These are phyloP conservation scores for Iberis pinnata DNA, from an alignment of 345 rosid species.

Conservation along the genomic window DNA sequence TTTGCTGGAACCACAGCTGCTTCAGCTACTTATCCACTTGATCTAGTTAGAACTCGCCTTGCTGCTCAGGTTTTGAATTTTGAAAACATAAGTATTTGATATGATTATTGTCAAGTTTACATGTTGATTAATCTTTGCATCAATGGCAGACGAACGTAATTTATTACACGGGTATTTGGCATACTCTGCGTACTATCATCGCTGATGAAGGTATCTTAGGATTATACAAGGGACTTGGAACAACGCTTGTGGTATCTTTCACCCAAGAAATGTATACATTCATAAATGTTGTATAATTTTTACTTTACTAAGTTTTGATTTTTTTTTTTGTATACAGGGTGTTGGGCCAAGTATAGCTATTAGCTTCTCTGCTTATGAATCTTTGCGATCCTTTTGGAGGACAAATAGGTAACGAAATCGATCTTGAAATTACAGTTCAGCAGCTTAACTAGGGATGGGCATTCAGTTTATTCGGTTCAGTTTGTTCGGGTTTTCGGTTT, in stretches of 20 bases:
- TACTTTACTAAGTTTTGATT: not conserved
- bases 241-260: conserved; percentile 66
- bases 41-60: conserved; percentile 95
- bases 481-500: too few relatives aligned
- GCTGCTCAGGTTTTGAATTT: conserved; percentile 66
- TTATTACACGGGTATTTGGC: conserved; percentile 77
- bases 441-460: not conserved
- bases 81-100: not conserved
- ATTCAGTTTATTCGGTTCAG: too few relatives aligned
- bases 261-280: not conserved
- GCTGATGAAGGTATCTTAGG: conserved; percentile 76
- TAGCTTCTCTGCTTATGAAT: conserved; percentile 81
- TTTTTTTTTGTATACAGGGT: conserved; percentile 40
- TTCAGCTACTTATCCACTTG: conserved; percentile 87
- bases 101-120: conserved; percentile 13
- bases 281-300: conserved; percentile 2
- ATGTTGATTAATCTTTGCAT: not conserved
- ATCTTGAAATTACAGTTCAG: not conserved
- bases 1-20: conserved; percentile 98
- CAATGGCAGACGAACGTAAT: conserved; percentile 58
- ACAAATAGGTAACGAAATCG: conserved; percentile 47
- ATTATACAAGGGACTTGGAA: conserved; percentile 87
- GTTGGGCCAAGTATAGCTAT: conserved; percentile 93
- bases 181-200: conserved; percentile 66
- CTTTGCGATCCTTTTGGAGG: conserved; percentile 74